Base-by-base conservation (phyloP, 2,329 filamentous ascomycete species). In the Curvularia verruculosa region DNA sequence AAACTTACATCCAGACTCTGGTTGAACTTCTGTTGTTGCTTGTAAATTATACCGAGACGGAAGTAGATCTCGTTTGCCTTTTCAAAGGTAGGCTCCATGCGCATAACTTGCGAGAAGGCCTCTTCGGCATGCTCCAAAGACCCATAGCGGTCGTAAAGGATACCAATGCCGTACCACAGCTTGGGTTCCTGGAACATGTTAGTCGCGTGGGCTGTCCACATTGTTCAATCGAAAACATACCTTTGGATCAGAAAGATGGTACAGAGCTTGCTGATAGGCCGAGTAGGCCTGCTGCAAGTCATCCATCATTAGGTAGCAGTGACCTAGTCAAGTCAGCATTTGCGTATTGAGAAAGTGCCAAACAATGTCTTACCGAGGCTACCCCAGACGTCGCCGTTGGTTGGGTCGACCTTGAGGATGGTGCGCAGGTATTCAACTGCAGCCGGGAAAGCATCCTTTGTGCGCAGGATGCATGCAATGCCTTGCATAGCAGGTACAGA, bases 1-100 rank as follows among this genome's bases (percentile, higher is more conserved):
- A 49, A 26, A 60, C 70, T 70, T 82, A 96, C 93, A 79, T 98
- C 95, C 44, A 98, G 82, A 82, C 93, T 97, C 73, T 96, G 89
- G 50, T 83, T 83, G 75, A 93, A 99, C 76, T 98, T 98, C 60
- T 93, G 89, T 75, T 98, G 95, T 72, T 98, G 94, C 77, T 99
- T 99, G 82, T 98, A 98, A 65, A 99, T 98, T 80, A 99, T 99
- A n/a, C 95, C 95, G 8, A 99, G 85, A 26, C 95, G 87, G 79
- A 99, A 99, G 77, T 98, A 99, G 52, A 99, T 98, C 76, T 99
- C 95, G 72, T 98, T 98, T 55, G 94, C 93, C 83, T 99, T 99
- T 73, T 99, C 95, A 67, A 98, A 98, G 68, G 92, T 89, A 4
- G 94, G 95, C 70, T 96, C 90, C 89, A 99, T 98, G 67, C 92